Evolutionary conservation across 345 rosid genomes (phyloP), one percentile per base, ranked within the genome.

Genomic region (Gossypium herbaceum): DNA sequence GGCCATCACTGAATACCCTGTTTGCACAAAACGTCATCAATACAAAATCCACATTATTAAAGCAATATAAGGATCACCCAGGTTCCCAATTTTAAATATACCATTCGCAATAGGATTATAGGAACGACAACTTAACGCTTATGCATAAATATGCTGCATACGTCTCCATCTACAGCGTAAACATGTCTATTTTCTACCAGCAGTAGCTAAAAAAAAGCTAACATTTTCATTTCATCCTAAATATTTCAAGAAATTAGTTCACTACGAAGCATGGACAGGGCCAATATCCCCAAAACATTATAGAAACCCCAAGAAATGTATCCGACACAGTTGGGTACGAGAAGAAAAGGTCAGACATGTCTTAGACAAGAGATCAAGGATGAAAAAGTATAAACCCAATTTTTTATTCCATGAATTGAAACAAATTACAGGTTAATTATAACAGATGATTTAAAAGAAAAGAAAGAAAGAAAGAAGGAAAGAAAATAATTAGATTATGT

Each of bases 11-110:
- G 22, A 25, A 72, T 2, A 29, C 39, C 55, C 44, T 58, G 66
- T 57, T 72, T 72, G 67, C 43, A 24, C 3, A 72, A 16, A 72
- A 72, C 20, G 41, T 55, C 12, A 39, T 39, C 29, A 55, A 55
- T 12, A 41, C 74, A 54, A 39, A 71, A 55, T 27, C 25, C 27
- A 55, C 12, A 56, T 39, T 5, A 24, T 71, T 71, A 29, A 71
- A 39, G 63, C 1, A n/a, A 19, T 25, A 69, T 16, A 69, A 69
- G 10, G 27, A 51, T 22, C n/a, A 16, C 22, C 16, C 59, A 27
- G 29, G 2, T 8, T 51, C 29, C n/a, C 44, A 25, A 4, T 51
- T 25, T 27, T 39, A 24, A 67, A 12, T 39, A 67, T 12, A 2
- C 22, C 25, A 20, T 19, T 45, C 24, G 44, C 17, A 44, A 67